phyloP scores from a whole-genome alignment of 495 filamentous ascomycete genomes.

The Xylaria cubensis region DNA sequence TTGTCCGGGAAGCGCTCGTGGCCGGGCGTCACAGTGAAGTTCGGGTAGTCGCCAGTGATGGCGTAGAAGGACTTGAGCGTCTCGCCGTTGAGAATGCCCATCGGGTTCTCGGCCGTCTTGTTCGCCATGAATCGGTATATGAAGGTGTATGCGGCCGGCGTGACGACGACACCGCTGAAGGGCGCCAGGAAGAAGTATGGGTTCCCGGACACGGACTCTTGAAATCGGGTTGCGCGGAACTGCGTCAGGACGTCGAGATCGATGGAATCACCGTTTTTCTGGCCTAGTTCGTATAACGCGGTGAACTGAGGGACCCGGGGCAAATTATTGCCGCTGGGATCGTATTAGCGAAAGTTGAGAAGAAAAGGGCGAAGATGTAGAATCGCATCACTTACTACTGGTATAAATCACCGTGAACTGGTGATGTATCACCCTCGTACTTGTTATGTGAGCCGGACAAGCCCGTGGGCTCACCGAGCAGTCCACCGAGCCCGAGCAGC shows the following conservation, averaged over 20 bases:
- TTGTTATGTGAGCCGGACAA: conserved; percentile 63
- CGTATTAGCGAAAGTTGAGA: not conserved
- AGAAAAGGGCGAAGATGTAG: not conserved
- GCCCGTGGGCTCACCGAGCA: conserved; percentile 39
- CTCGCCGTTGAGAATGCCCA: conserved; percentile 49
- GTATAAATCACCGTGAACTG: conserved; percentile 62
- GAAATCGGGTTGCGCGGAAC: conserved; percentile 47
- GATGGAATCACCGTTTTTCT: conserved; percentile 38
- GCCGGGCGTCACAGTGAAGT: conserved; percentile 52
- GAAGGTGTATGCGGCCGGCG: conserved; percentile 56
- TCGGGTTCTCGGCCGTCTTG: conserved; percentile 53
- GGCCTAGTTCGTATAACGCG: conserved; percentile 25
- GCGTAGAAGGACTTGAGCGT: conserved; percentile 56
- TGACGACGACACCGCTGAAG: conserved; percentile 53
- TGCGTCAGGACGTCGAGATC: conserved; percentile 45
- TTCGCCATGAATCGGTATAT: conserved; percentile 55
- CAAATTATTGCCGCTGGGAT: conserved; percentile 40
- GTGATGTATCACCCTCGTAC: conserved; percentile 62
- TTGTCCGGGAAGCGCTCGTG: conserved; percentile 64
- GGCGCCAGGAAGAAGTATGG: conserved; percentile 62
- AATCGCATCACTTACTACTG: conserved; percentile 44
- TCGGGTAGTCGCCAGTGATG: conserved; percentile 46
- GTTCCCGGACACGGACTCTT: conserved; percentile 57
- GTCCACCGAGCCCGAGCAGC: conserved; percentile 28
- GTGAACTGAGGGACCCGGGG: conserved; percentile 39